Evolutionary conservation across 306 rosid species (phyloP).

Genomic region (Amphicarpaea edgeworthii): DNA sequence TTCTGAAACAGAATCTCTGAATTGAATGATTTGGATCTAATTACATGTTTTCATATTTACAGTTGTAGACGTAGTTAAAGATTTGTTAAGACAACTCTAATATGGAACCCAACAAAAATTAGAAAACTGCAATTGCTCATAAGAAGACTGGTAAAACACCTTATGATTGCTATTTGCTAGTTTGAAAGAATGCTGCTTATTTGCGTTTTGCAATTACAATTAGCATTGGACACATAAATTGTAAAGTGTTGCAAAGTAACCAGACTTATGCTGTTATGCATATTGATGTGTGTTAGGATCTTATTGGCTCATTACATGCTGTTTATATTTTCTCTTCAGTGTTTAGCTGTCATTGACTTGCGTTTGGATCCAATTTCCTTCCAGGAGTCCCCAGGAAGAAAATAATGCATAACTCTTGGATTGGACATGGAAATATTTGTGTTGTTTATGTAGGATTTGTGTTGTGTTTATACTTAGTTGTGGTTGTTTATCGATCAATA

Average conservation of each 20-base stretch:
- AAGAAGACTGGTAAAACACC: background rate
- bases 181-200: constrained; percentile 18
- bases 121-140: background rate
- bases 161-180: background rate
- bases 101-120: background rate
- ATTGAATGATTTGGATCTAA: background rate
- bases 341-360: constrained; percentile 37
- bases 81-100: background rate
- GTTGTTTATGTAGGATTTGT: background rate
- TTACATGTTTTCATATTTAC: background rate
- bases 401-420: constrained; percentile 8
- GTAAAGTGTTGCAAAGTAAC: constrained; percentile 17
- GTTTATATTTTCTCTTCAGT: constrained; percentile 20
- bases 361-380: constrained; percentile 28
- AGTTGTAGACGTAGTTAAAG: background rate
- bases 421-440: constrained; percentile 16
- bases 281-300: constrained; percentile 20
- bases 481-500: constrained; percentile 7
- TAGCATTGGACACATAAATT: constrained; percentile 10
- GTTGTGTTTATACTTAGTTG: constrained; percentile 14
- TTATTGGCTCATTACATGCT: constrained; percentile 28
- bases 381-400: constrained; percentile 9
- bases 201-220: constrained; percentile 11
- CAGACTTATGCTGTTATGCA: background rate
- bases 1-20: background rate